Base-by-base conservation (phyloP, 371 early-diverging fungal species). In the Nematocida parisii region DNA sequence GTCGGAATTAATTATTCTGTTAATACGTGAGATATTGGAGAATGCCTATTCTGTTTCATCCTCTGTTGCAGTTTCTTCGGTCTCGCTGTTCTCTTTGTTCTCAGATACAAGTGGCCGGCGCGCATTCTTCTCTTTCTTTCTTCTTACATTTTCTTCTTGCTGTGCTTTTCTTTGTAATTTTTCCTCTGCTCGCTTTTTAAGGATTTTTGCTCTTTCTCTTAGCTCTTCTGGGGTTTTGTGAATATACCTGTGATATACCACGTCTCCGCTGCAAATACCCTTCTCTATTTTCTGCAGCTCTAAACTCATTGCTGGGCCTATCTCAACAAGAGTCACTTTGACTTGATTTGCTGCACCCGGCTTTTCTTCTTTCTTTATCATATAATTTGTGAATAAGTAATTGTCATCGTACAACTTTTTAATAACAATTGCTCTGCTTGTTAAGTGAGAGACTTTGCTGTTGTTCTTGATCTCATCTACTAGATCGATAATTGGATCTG, bases 241-340 rank as follows among this genome's bases (percentile, higher is more conserved):
- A 58, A 77, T 70, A 54, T 77, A 77, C 24, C 75, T 42, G 62
- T 77, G 95, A 85, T 91, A 93, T 15, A 94, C 86, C 4, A 95
- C 92, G 83, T 95, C 93, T 54, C 96, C 97, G 56, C 89, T 91
- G 83, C 94, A 93, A 66, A 97, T 82, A 0, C 94, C 96, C 46
- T 88, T 90, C 85, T 94, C 91, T 50, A 97, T 91, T 89, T 97
- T 95, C 77, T 91, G 84, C 54, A 97, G 89, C 70, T 89, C 85
- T 73, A 95, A 86, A 56, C 92, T 90, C 90, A 97, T 88, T 42
- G 95, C 89, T 22, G 97, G 97, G 0, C 97, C 97, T 1, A 93
- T 85, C 87, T 97, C 97, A 64, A 94, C 91, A 87, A 77, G 71
- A 58, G 70, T 20, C 2, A 77, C 72, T 47, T 77, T 77, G 7